phyloP scores from a whole-genome alignment of 1,284 basidiomycete genomes.

The Heimioporus retisporus region DNA sequence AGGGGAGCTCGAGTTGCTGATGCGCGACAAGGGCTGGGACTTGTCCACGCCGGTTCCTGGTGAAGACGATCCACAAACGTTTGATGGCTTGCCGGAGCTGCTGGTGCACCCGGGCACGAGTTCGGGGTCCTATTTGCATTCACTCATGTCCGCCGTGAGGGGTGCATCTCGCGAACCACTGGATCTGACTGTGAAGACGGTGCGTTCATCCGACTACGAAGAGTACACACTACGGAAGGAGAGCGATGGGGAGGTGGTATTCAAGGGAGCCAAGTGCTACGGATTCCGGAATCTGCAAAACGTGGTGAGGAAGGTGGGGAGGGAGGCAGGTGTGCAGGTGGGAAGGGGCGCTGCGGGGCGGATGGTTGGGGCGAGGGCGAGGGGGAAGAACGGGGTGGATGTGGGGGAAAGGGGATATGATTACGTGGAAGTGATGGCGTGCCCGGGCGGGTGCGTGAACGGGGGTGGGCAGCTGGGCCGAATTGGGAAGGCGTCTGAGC shows the following conservation, averaged over 20 bases:
- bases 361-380: slow-evolving; percentile 50
- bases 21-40: slow-evolving; percentile 88
- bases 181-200: slow-evolving; percentile 61
- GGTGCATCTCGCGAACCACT: slow-evolving; percentile 55
- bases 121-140: slow-evolving; percentile 95
- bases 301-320: slow-evolving; percentile 94
- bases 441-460: slow-evolving; percentile 97
- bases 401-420: slow-evolving; percentile 74
- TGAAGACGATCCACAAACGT: slow-evolving; percentile 45
- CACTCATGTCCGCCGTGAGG: slow-evolving; percentile 69
- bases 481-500: slow-evolving; percentile 39
- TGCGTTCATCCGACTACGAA: slow-evolving; percentile 69
- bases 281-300: slow-evolving; percentile 99
- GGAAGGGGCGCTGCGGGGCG: slow-evolving; percentile 74
- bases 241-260: slow-evolving; percentile 71
- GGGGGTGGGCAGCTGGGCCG: slow-evolving; percentile 95
- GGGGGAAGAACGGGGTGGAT: slow-evolving; percentile 42
- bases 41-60: slow-evolving; percentile 65
- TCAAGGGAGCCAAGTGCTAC: slow-evolving; percentile 96
- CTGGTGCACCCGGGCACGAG: slow-evolving; percentile 86
- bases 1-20: slow-evolving; percentile 91
- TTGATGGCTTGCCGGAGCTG: slow-evolving; percentile 70
- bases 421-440: slow-evolving; percentile 99
- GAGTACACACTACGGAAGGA: slow-evolving; percentile 71
- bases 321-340: slow-evolving; percentile 82